phyloP scores from a whole-genome alignment of 2,329 filamentous ascomycete genomes.

The Cercospora sp. region DNA sequence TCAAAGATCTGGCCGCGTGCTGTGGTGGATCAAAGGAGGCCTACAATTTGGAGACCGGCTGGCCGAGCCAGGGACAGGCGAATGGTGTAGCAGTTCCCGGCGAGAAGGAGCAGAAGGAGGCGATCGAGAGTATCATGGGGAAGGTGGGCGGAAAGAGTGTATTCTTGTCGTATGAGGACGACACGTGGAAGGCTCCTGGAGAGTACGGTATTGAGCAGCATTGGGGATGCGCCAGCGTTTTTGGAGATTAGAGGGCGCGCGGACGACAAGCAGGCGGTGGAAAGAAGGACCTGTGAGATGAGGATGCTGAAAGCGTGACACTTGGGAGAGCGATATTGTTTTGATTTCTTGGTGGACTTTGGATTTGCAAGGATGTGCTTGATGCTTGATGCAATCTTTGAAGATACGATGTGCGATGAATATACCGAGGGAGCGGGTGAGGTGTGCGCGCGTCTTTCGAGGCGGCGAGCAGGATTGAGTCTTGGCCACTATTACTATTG shows the following conservation, averaged over 20 bases:
- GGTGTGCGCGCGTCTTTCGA: not conserved
- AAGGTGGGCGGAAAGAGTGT: constrained; percentile 67
- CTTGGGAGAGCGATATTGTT: not conserved
- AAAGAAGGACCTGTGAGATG: not conserved
- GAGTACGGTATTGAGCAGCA: constrained; percentile 72
- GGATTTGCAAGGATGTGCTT: not conserved
- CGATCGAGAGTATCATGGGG: constrained; percentile 69
- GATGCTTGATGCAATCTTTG: not conserved
- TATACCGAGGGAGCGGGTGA: not conserved
- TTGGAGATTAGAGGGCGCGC: constrained; percentile 12
- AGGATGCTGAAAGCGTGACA: not conserved
- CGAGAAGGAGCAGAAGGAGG: constrained; percentile 63
- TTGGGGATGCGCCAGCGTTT: constrained; percentile 64
- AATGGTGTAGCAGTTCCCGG: constrained; percentile 75
- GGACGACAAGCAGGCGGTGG: not conserved
- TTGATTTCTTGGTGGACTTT: not conserved
- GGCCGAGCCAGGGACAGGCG: constrained; percentile 69
- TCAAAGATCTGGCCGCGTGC: constrained; percentile 66
- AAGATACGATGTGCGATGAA: not conserved
- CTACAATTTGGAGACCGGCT: constrained; percentile 87
- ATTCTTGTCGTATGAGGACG: constrained; percentile 79
- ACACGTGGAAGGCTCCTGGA: constrained; percentile 76
- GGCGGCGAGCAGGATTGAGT: not conserved
- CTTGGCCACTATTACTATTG: not conserved
- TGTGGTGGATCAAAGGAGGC: constrained; percentile 68